These are phyloP conservation scores for Erucastrum elatum DNA, from an alignment of 345 rosid genomes.

Conservation along the genomic window DNA sequence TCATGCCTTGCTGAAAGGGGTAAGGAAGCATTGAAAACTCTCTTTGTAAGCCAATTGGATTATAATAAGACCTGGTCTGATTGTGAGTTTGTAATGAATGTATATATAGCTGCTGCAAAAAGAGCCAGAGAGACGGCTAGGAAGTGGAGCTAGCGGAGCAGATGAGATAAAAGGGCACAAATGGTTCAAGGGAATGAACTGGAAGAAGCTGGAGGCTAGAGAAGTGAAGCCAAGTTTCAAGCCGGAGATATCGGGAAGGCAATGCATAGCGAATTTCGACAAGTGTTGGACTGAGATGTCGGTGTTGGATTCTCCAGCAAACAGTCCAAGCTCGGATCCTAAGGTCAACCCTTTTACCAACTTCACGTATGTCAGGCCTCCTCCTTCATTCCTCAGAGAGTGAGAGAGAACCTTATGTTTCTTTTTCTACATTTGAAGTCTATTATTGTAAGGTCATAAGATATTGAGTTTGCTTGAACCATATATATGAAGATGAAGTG, in stretches of 20 bases:
- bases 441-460: background rate
- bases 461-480: background rate
- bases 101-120: slow-evolving; percentile 74
- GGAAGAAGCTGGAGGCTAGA: slow-evolving; percentile 83
- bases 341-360: slow-evolving; percentile 63
- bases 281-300: slow-evolving; percentile 90
- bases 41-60: background rate
- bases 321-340: slow-evolving; percentile 60
- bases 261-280: slow-evolving; percentile 90
- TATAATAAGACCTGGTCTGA: background rate
- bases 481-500: background rate
- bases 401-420: background rate
- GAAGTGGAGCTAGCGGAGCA: slow-evolving; percentile 67
- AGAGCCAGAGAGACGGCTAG: slow-evolving; percentile 68
- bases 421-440: background rate
- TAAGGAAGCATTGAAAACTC: slow-evolving; percentile 31
- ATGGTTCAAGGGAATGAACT: slow-evolving; percentile 86
- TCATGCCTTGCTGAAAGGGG: slow-evolving; percentile 81
- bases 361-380: slow-evolving; percentile 75
- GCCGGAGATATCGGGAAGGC: slow-evolving; percentile 76
- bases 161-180: slow-evolving; percentile 81
- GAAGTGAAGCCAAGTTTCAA: slow-evolving; percentile 77
- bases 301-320: slow-evolving; percentile 72
- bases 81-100: slow-evolving; percentile 19
- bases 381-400: slow-evolving; percentile 50